These are phyloP conservation scores for Zymoseptoria crescenta DNA, from an alignment of 2,329 filamentous ascomycete species.

Conservation along the genomic window DNA sequence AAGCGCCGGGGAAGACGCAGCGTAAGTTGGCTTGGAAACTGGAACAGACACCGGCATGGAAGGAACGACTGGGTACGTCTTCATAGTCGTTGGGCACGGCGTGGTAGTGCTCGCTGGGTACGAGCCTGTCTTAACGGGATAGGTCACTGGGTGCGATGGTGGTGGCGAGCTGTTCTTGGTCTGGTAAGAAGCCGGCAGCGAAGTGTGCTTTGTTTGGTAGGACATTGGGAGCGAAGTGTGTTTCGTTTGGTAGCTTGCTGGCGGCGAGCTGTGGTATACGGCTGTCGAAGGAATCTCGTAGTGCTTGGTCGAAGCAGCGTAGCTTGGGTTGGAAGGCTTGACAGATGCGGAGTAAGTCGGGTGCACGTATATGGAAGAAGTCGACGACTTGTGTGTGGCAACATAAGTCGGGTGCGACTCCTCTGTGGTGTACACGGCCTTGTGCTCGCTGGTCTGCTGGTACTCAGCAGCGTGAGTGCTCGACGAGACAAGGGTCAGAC, in stretches of 20 bases:
- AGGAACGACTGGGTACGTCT: neutral
- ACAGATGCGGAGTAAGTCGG: neutral
- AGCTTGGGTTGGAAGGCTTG: neutral
- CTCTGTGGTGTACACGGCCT: neutral
- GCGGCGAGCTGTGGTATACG: neutral
- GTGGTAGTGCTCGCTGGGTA: too few species aligned
- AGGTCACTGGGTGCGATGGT: neutral
- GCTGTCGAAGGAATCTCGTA: neutral
- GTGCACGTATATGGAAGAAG: neutral
- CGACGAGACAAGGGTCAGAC: constrained; percentile 12
- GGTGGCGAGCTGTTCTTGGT: neutral
- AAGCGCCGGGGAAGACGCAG: neutral
- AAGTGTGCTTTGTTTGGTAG: neutral
- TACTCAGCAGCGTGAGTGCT: neutral
- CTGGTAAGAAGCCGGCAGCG: neutral
- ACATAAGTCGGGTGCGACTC: neutral
- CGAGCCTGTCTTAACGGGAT: too few species aligned
- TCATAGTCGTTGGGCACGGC: neutral
- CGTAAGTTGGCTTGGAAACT: neutral
- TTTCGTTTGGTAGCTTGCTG: neutral
- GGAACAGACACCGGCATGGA: neutral
- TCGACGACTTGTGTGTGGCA: neutral
- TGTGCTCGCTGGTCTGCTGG: neutral
- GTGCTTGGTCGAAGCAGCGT: neutral
- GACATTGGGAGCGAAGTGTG: neutral